Evolutionary conservation across 1,284 basidiomycete species (phyloP).

Genomic region (Cryptococcus sp.): DNA sequence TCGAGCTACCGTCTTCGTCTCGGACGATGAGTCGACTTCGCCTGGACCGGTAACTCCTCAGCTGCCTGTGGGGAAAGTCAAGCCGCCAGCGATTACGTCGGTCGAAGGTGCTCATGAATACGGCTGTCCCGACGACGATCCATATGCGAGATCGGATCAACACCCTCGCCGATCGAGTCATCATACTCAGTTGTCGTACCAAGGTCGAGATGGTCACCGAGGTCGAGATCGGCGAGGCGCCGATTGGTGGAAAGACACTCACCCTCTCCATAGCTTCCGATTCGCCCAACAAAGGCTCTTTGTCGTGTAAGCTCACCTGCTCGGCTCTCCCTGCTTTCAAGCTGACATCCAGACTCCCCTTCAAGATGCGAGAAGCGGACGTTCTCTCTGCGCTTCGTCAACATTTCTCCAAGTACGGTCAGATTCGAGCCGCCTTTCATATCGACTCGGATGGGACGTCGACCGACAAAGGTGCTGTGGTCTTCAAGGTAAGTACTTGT

Average conservation of each 20-base stretch:
- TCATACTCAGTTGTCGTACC: neutral
- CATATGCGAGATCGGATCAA: neutral
- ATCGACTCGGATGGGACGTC: conserved; percentile 10
- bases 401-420: conserved; percentile 31
- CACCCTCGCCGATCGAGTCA: neutral
- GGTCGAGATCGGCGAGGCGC: neutral
- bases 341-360: conserved; percentile 21
- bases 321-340: no score
- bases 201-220: neutral
- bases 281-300: conserved; percentile 23
- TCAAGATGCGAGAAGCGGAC: conserved; percentile 13
- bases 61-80: no score
- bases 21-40: conserved; percentile 2
- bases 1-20: conserved; percentile 3
- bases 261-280: conserved; percentile 23
- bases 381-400: conserved; percentile 11
- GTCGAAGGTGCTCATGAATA: neutral
- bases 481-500: conserved; percentile 32
- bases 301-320: conserved; percentile 9
- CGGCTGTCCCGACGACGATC: neutral
- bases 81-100: no score
- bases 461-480: conserved; percentile 21
- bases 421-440: conserved; percentile 19
- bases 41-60: no score
- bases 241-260: conserved; percentile 20